These are phyloP conservation scores for Elongisporangium senticosum DNA, from an alignment of 352 stramenopile species.

Conservation along the genomic window DNA sequence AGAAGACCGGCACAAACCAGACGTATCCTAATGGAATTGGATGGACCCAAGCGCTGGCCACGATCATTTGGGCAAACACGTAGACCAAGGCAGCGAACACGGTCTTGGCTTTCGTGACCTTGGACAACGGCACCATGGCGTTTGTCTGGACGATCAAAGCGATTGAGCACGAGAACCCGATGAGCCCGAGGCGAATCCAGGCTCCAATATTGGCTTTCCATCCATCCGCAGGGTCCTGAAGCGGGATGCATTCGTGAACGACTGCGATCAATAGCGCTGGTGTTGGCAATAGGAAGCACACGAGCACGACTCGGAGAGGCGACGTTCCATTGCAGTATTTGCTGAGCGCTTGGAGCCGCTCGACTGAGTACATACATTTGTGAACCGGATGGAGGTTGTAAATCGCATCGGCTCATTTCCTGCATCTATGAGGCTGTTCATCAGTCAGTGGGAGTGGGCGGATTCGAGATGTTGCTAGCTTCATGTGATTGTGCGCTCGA, in stretches of 20 bases:
- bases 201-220: constrained; percentile 6
- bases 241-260: neutral
- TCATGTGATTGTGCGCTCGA: neutral
- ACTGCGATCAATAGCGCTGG: neutral
- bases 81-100: neutral
- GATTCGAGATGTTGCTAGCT: neutral
- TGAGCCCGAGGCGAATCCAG: neutral
- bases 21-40: neutral
- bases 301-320: neutral
- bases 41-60: neutral
- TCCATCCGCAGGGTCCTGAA: constrained; percentile 1
- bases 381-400: neutral
- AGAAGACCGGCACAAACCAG: neutral
- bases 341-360: neutral
- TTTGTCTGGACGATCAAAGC: neutral
- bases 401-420: neutral
- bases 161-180: neutral
- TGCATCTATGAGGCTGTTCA: no score
- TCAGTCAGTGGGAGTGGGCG: neutral
- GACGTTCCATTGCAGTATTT: neutral
- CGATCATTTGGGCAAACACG: neutral
- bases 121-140: neutral
- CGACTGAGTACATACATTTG: neutral
- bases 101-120: neutral
- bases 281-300: neutral